Evolutionary conservation across 169 alveolate genomes (phyloP).

Genomic region (Plasmodium cynomolgi): DNA sequence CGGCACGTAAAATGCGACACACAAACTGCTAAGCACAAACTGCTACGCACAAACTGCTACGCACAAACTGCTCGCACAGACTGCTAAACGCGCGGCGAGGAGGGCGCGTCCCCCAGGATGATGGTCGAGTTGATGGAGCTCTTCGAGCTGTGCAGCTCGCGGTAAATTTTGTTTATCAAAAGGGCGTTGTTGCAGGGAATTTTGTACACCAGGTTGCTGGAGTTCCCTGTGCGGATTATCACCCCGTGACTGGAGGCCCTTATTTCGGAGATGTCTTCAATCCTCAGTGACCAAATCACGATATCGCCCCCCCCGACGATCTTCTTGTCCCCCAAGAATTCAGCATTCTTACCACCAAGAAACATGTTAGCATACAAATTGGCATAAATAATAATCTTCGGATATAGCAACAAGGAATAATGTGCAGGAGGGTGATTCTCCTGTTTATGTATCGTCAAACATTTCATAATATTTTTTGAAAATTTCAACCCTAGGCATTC

Average conservation of each 20-base stretch:
- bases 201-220: constrained; percentile 26
- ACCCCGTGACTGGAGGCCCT: constrained; percentile 74
- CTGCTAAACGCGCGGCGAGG: neutral
- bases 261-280: constrained; percentile 66
- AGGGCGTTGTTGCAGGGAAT: constrained; percentile 70
- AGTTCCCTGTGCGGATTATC: constrained; percentile 18
- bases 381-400: constrained; percentile 71
- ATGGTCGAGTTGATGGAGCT: constrained; percentile 62
- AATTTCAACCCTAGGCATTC: constrained; percentile 85
- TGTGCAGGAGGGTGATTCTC: constrained; percentile 73
- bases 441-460: constrained; percentile 72
- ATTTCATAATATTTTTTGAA: constrained; percentile 84
- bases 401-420: constrained; percentile 53
- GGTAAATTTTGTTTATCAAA: constrained; percentile 50
- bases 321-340: constrained; percentile 20
- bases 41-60: neutral
- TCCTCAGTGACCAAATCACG: constrained; percentile 72
- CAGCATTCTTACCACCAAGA: constrained; percentile 10
- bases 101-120: constrained; percentile 16
- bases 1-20: too few species aligned
- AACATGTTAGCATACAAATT: constrained; percentile 46
- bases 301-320: constrained; percentile 27
- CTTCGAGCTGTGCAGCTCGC: constrained; percentile 63
- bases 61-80: neutral
- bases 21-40: too few species aligned